phyloP scores from a whole-genome alignment of 805 yeast genomes.

The Ogataea glucozyma region DNA sequence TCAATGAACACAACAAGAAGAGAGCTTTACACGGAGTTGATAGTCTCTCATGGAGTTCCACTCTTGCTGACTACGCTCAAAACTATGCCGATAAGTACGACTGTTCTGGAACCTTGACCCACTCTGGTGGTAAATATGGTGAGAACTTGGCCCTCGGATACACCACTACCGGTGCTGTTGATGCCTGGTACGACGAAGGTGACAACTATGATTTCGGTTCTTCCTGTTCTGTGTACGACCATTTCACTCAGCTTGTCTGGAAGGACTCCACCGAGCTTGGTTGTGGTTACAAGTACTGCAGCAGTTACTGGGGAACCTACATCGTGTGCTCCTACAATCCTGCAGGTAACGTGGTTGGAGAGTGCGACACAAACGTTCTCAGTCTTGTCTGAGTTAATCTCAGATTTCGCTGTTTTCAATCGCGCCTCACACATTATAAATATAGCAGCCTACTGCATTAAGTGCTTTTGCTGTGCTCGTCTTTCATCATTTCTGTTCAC shows the following conservation, averaged over 20 bases:
- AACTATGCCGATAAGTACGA: slow-evolving; percentile 54
- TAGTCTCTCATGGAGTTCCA: slow-evolving; percentile 56
- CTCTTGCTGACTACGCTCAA: slow-evolving; percentile 57
- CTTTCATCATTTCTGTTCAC: too few species aligned
- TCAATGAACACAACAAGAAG: slow-evolving; percentile 61
- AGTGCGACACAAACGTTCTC: slow-evolving; percentile 39
- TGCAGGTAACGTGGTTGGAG: slow-evolving; percentile 69
- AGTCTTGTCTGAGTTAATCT: not conserved
- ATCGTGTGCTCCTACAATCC: slow-evolving; percentile 76
- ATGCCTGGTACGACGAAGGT: slow-evolving; percentile 76
- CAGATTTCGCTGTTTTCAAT: too few species aligned
- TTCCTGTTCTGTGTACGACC: slow-evolving; percentile 54
- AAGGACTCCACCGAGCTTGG: slow-evolving; percentile 59
- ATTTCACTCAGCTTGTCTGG: slow-evolving; percentile 81
- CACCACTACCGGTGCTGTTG: slow-evolving; percentile 53
- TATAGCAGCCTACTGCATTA: too few species aligned
- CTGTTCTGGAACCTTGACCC: slow-evolving; percentile 62
- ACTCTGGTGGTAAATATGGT: slow-evolving; percentile 69
- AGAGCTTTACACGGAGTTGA: slow-evolving; percentile 56
- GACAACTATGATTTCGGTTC: slow-evolving; percentile 50
- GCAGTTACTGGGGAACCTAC: slow-evolving; percentile 53
- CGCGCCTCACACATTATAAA: too few species aligned
- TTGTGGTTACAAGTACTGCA: slow-evolving; percentile 58
- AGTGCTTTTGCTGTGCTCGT: too few species aligned
- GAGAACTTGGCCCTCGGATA: slow-evolving; percentile 78